Base-by-base conservation (phyloP, 768 basidiomycete genomes). In the Baorangia bicolor region DNA sequence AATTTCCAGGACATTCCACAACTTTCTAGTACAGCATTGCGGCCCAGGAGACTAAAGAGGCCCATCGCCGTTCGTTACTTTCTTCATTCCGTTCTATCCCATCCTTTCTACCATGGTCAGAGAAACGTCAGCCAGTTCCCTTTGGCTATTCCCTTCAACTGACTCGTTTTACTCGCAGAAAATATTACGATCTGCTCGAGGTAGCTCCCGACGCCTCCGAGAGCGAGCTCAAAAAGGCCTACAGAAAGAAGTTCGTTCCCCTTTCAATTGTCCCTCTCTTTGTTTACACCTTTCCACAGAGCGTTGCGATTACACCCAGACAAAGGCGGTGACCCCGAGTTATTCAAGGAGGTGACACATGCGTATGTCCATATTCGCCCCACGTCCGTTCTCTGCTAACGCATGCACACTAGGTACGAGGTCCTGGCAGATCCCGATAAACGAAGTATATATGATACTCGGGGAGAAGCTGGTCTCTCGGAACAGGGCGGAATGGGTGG, bases 261-360 rank as follows among this genome's bases (percentile, higher is more conserved):
- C 20, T 16, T 31, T n/a, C 27, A 43, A 40, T 44, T 52, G 28
- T 56, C 16, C n/a, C 34, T 38, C 46, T 38, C 39, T 33, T 48
- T 38, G 27, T 40, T 41, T 53, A 57, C 23, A 58, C 48, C 23
- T 49, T 61, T 51, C 51, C 20, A 39, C 55, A 94, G 92, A 73
- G 92, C 92, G 11, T 73, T 94, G 48, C 84, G 88, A 54, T 74
- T 93, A 61, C 92, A 94, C 70, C 92, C 92, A 21, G 92, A 94
- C 81, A 95, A 95, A 75, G 94, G 94, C 44, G 94, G 94, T 54
- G 95, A 97, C 65, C 94, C 94, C 25, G 96, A 98, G 73, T 73
- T 90, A 51, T 98, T 98, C 87, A 98, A 98, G 70, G 93, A 98
- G 70, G 90, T 98, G 35, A 95, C 92, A 11, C 92, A 94, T 77